These are phyloP conservation scores for Fomitopsis betulina DNA, from an alignment of 1,284 basidiomycete genomes.

Conservation along the genomic window DNA sequence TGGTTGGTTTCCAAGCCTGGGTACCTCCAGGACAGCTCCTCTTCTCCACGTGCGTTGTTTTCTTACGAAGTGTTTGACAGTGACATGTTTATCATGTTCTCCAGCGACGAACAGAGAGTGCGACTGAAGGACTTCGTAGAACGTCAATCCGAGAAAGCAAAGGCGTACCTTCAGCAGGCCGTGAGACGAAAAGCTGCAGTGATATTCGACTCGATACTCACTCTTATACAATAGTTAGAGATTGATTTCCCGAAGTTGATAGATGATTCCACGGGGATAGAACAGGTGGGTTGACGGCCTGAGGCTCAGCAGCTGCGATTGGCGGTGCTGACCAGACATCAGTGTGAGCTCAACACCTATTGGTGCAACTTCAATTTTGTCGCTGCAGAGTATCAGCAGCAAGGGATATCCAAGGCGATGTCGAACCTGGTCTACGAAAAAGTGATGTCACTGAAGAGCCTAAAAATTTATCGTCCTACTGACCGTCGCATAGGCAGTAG, in stretches of 20 bases:
- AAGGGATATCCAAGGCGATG: constrained; percentile 11
- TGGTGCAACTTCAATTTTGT: constrained; percentile 18
- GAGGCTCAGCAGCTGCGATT: not conserved
- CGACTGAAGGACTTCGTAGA: not conserved
- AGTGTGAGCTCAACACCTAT: constrained; percentile 9
- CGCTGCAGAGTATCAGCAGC: constrained; percentile 12
- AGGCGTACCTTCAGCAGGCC: constrained; percentile 8
- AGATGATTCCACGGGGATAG: constrained; percentile 3
- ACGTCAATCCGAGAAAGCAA: constrained; percentile 11
- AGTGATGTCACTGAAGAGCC: not conserved
- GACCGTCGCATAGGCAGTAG: not conserved
- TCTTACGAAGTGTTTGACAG: not conserved
- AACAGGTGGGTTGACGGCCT: not conserved
- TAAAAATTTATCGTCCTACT: not conserved
- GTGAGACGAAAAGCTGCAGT: not conserved
- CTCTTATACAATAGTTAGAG: constrained; percentile 1
- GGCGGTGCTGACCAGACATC: too few species aligned
- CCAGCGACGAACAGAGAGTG: constrained; percentile 12
- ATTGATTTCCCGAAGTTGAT: constrained; percentile 9
- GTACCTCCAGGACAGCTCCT: constrained; percentile 3
- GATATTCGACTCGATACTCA: too few species aligned
- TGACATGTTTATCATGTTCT: not conserved
- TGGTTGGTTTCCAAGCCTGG: constrained; percentile 10
- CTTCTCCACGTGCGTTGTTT: constrained; percentile 4
- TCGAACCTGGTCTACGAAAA: constrained; percentile 5